These are phyloP conservation scores for Xylariaceae sp. DNA, from an alignment of 2,329 filamentous ascomycete species.

Conservation along the genomic window DNA sequence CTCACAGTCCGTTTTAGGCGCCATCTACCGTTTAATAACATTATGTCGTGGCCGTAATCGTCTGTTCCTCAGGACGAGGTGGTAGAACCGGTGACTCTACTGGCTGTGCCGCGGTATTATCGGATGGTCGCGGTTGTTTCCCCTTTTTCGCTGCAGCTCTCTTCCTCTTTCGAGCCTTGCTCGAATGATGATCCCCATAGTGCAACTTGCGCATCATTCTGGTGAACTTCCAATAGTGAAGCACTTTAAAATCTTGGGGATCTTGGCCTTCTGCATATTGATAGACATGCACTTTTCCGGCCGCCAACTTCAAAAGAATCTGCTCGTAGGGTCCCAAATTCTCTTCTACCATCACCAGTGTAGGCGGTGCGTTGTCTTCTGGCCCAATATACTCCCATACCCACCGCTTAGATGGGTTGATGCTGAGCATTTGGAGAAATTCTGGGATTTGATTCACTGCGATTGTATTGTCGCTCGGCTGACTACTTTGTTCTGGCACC, in stretches of 20 bases:
- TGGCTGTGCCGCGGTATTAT: too few species aligned
- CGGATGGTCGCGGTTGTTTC: too few species aligned
- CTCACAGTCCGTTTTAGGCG: too few species aligned
- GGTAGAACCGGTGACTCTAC: too few species aligned
- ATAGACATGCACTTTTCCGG: constrained; percentile 41
- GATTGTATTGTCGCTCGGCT: neutral
- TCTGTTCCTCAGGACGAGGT: too few species aligned
- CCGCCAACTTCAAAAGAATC: constrained; percentile 43
- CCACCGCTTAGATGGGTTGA: constrained; percentile 39
- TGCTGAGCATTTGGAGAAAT: constrained; percentile 5
- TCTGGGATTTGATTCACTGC: neutral
- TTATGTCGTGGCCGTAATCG: too few species aligned
- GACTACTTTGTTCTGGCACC: neutral
- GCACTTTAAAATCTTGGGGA: constrained; percentile 18
- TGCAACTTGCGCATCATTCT: constrained; percentile 9
- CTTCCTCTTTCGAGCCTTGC: neutral
- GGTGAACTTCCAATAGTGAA: constrained; percentile 9
- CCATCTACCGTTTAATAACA: too few species aligned
- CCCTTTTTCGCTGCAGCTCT: neutral
- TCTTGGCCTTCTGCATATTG: constrained; percentile 36
- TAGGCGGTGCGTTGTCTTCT: constrained; percentile 37
- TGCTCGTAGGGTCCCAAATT: constrained; percentile 50
- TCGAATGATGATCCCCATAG: too few species aligned
- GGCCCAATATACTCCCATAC: constrained; percentile 51
- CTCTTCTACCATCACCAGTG: constrained; percentile 48